These are phyloP conservation scores for Colletotrichum lindemuthianum DNA, from an alignment of 2,329 filamentous ascomycete genomes.

Conservation along the genomic window DNA sequence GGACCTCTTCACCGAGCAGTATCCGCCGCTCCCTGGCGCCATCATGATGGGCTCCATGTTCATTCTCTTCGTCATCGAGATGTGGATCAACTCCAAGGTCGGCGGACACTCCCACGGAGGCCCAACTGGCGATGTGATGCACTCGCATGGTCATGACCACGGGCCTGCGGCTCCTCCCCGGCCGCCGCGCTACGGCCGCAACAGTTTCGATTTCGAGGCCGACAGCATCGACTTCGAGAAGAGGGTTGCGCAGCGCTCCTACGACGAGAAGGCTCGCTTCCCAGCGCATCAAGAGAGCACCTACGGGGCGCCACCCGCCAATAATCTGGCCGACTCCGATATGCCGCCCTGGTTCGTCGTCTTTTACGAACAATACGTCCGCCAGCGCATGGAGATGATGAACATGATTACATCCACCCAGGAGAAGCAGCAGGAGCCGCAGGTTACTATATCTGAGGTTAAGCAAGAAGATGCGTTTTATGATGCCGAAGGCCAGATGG, in stretches of 20 bases:
- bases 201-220: slow-evolving; percentile 48
- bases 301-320: slow-evolving; percentile 38
- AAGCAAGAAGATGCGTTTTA: slow-evolving; percentile 47
- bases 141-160: slow-evolving; percentile 15
- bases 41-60: slow-evolving; percentile 74
- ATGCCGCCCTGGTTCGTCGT: slow-evolving; percentile 72
- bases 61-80: slow-evolving; percentile 69
- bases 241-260: slow-evolving; percentile 51
- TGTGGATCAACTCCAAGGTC: slow-evolving; percentile 69
- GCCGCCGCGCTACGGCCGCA: slow-evolving; percentile 43
- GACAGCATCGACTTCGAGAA: slow-evolving; percentile 50
- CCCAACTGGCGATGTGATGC: slow-evolving; percentile 52
- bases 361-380: slow-evolving; percentile 71
- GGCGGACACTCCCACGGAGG: slow-evolving; percentile 69
- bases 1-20: slow-evolving; percentile 67
- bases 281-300: slow-evolving; percentile 37
- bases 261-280: slow-evolving; percentile 47
- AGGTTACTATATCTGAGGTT: slow-evolving; percentile 40
- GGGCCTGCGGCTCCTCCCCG: slow-evolving; percentile 40
- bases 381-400: slow-evolving; percentile 68
- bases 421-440: slow-evolving; percentile 46
- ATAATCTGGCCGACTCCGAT: slow-evolving; percentile 49
- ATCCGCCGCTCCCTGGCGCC: slow-evolving; percentile 70
- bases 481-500: slow-evolving; percentile 55
- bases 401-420: slow-evolving; percentile 57